Base-by-base conservation (phyloP, 306 rosid species). In the Comarum palustre region DNA sequence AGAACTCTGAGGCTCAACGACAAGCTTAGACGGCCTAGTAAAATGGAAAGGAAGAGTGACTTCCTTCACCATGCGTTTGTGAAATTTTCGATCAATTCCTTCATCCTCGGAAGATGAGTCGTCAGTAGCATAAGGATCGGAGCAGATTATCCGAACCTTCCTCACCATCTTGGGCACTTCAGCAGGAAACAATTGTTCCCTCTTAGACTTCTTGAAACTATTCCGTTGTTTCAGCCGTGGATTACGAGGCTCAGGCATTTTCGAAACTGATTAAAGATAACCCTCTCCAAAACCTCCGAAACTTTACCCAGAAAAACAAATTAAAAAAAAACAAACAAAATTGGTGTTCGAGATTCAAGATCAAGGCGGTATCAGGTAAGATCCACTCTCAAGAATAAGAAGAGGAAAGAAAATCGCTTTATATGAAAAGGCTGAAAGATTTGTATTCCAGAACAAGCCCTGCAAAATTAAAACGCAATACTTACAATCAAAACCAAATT, bases 81-180 rank as follows among this genome's bases (percentile, higher is more conserved):
- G 22, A 43, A 71, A 27, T 14, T 6, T 72, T 34, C 68, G 54
- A 2, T 17, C 25, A 0, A 10, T 32, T 16, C 81, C 81, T 74
- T 94, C 99, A 45, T 85, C 91, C 13, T 89, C 97, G 0, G 93
- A 87, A 38, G 96, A 89, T 9, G 89, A 89, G 8, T 72, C 55
- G 6, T 89, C 98, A 4, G 96, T 94, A 1, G 92, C 94, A 19
- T 91, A 77, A 5, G 96, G 96, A 66, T 94, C 96, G 31, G 71
- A 25, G 46, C 45, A 89, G 72, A 91, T 74, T 0, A 94, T 69
- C 0, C 95, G 87, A 6, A 91, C 58, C 75, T 82, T 94, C 57
- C 91, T 86, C 69, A 36, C 55, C 54, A 59, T 50, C 59, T 79
- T 73, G 38, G 78, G 36, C 10, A 75, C 80, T 24, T 14, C 77